A percentile compares a stretch with the other conserved stretches of the same genome.
Conservation (phyloP, 495 filamentous ascomycete genomes). For the Penicillium parvum region DNA sequence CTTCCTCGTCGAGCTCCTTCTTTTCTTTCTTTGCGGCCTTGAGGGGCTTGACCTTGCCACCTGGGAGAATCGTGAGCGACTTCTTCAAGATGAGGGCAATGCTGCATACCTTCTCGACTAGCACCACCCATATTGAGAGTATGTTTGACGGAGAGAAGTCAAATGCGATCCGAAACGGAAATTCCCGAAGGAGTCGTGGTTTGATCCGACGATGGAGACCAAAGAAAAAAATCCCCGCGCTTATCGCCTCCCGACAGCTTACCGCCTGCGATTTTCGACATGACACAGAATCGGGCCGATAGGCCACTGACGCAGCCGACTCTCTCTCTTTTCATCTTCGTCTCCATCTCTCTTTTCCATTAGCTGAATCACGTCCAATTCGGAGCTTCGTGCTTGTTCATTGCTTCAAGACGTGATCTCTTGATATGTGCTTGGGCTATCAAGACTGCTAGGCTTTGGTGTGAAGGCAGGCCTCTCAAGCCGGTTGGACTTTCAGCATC, state of each 20-base stretch:
- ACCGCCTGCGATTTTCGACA: constrained; percentile 10
- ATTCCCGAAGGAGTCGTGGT: no score
- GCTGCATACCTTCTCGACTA: constrained; percentile 57
- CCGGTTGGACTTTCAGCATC: constrained; percentile 47
- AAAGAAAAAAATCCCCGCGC: constrained; percentile 18
- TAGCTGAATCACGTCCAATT: no score
- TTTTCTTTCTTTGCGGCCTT: constrained; percentile 75
- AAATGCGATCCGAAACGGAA: no score
- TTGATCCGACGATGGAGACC: constrained; percentile 9
- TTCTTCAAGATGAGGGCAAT: not conserved
- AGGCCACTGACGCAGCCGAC: no score
- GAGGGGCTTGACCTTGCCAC: constrained; percentile 81
- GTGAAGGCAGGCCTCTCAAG: constrained; percentile 38
- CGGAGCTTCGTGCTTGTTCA: not conserved
- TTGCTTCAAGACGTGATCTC: not conserved
- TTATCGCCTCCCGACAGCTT: constrained; percentile 5
- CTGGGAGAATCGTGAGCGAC: constrained; percentile 34
- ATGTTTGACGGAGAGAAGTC: no score
- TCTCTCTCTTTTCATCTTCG: no score
- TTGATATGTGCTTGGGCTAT: constrained; percentile 19
- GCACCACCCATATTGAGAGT: constrained; percentile 56
- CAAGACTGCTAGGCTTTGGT: constrained; percentile 27
- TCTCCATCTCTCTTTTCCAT: no score
- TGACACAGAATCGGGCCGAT: not conserved
- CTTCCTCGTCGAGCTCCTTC: constrained; percentile 73